Base-by-base conservation (phyloP, 495 filamentous ascomycete genomes). In the Aspergillus sparsus region DNA sequence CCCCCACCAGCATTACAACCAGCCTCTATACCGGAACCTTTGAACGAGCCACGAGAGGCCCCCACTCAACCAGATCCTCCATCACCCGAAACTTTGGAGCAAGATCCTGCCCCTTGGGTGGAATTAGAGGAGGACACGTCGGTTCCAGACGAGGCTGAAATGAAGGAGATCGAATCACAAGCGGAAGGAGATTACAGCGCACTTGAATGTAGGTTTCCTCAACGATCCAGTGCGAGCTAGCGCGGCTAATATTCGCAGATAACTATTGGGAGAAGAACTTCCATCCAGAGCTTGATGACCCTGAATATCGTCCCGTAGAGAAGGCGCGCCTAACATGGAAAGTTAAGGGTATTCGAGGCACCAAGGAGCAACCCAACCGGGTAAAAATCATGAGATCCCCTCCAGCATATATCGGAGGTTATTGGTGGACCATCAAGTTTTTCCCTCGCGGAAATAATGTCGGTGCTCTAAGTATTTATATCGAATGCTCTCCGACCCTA, bases 391-490 rank as follows among this genome's bases (percentile, higher is more conserved):
- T 88, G 79, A 80, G 80, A 18, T 88, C 85, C 15, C 83, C 80
- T 1, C 68, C 79, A 8, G 80, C 85, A 5, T 77, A 72, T 53
- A 74, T 88, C 58, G 86, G 83, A 2, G 85, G 82, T 37, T 84
- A 83, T 61, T 86, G 86, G 70, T 88, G 85, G 85, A 84, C 81
- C 18, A 84, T 89, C 72, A 88, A 87, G 65, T 87, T 87, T 71
- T 89, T 84, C 61, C 86, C 86, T 13, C 78, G 80, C 45, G 86
- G 86, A 16, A 87, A 88, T 68, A 81, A 84, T 64, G 83, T 83
- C 3, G 77, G 82, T 55, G 79, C 80, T n/a, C 60, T 87, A 52
- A 87, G 85, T 60, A 68, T 87, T 33, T 88, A 88, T 58, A 71
- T 89, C 13, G 86, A 88, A 69, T 86, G 84, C 68, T 82, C 85